These are phyloP conservation scores for Xylaria arbuscula DNA, from an alignment of 2,329 filamentous ascomycete species.

Conservation along the genomic window DNA sequence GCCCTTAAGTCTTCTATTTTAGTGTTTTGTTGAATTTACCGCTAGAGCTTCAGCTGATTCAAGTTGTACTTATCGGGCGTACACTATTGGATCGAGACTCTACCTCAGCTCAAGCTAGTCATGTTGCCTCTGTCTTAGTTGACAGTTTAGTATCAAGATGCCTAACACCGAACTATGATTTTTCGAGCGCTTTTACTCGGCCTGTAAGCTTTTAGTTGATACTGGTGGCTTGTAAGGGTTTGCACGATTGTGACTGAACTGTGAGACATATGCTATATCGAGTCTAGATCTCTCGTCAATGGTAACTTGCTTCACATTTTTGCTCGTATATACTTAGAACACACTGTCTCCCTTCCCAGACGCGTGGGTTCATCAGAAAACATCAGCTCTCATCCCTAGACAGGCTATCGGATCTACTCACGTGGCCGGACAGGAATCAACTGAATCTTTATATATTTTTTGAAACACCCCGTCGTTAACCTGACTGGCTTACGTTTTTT, in stretches of 20 bases:
- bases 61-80: neutral
- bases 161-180: neutral
- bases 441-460: neutral
- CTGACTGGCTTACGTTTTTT: neutral
- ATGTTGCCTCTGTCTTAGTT: slow-evolving; percentile 11
- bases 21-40: neutral
- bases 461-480: neutral
- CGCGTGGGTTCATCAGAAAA: neutral
- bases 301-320: neutral
- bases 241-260: neutral
- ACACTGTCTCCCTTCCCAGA: slow-evolving; percentile 5
- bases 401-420: neutral
- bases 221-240: neutral
- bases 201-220: neutral
- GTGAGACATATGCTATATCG: neutral
- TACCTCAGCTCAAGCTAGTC: slow-evolving; percentile 13
- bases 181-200: neutral
- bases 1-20: no score
- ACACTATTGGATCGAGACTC: slow-evolving; percentile 13
- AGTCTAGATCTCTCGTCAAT: neutral
- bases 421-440: neutral
- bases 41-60: slow-evolving; percentile 5
- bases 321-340: slow-evolving; percentile 2
- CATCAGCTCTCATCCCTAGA: neutral
- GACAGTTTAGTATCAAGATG: neutral